A percentile compares a stretch with the other conserved stretches of the same genome.
phyloP scores from a whole-genome alignment of 495 filamentous ascomycete genomes.

The Penicillium egyptiacum region DNA sequence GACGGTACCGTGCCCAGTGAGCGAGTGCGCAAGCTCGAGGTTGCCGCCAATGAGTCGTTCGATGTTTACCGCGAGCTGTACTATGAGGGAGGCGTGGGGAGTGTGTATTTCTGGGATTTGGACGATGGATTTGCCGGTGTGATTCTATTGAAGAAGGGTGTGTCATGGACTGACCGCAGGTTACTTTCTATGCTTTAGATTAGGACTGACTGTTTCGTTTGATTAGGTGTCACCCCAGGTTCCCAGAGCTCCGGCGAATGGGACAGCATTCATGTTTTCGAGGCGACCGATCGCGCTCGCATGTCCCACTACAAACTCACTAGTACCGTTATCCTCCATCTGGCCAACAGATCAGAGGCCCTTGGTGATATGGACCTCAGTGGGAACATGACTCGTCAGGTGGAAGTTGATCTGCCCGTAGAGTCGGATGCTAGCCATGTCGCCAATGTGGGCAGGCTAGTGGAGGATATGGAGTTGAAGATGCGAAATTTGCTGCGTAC shows the following conservation, averaged over 20 bases:
- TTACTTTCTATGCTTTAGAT: neutral
- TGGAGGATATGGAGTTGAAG: conserved; percentile 99
- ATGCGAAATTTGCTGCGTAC: conserved; percentile 94
- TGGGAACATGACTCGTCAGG: conserved; percentile 96
- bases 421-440: conserved; percentile 92
- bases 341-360: conserved; percentile 66
- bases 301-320: conserved; percentile 96
- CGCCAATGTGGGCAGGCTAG: conserved; percentile 88
- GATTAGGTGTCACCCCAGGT: conserved; percentile 59
- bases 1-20: conserved; percentile 79
- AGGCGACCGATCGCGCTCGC: conserved; percentile 85
- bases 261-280: conserved; percentile 99
- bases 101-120: conserved; percentile 97
- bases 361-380: conserved; percentile 91
- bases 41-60: conserved; percentile 91
- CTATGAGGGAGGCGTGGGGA: conserved; percentile 93
- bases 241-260: conserved; percentile 79
- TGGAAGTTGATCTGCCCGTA: conserved; percentile 85
- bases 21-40: conserved; percentile 87
- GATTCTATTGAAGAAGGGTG: conserved; percentile 91
- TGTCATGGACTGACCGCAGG: neutral
- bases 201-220: conserved; percentile 9
- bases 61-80: conserved; percentile 97
- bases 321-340: conserved; percentile 89
- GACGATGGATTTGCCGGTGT: conserved; percentile 98